Evolutionary conservation across 2,329 filamentous ascomycete genomes (phyloP).

Genomic region (Pseudocercospora eumusae): DNA sequence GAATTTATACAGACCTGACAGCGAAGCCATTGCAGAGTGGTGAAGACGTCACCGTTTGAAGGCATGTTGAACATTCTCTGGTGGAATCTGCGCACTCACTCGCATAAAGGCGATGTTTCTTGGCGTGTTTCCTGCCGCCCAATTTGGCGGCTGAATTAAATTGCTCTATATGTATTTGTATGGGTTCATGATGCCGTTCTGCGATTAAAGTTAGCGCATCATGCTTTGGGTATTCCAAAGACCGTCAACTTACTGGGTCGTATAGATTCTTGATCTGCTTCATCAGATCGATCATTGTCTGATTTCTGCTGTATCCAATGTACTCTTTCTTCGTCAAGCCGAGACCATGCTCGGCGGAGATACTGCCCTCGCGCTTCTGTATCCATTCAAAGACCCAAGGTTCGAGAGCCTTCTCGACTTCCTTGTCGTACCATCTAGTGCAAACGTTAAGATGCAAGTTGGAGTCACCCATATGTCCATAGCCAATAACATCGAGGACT

Average conservation of each 20-base stretch:
- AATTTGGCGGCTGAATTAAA: not conserved
- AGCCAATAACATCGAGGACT: constrained; percentile 88
- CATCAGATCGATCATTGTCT: constrained; percentile 87
- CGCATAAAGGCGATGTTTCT: not conserved
- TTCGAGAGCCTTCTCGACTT: constrained; percentile 83
- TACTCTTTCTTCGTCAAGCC: constrained; percentile 95
- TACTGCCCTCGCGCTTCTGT: constrained; percentile 79
- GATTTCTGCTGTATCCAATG: constrained; percentile 87
- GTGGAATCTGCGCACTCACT: not conserved
- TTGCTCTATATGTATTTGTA: constrained; percentile 80
- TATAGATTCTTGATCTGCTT: constrained; percentile 91
- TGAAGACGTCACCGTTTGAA: not conserved
- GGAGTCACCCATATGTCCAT: constrained; percentile 96
- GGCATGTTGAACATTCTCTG: not conserved
- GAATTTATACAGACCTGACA: not conserved
- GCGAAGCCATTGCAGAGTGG: not conserved
- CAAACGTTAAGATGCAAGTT: constrained; percentile 94
- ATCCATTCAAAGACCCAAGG: constrained; percentile 99
- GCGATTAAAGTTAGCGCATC: constrained; percentile 21
- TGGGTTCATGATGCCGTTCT: constrained; percentile 99
- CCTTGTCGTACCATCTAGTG: constrained; percentile 78
- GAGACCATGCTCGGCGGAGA: constrained; percentile 93
- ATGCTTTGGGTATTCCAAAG: not conserved
- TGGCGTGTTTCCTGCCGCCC: not conserved
- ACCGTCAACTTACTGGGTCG: constrained; percentile 72